These are phyloP conservation scores for Staphylotrichum longicolle DNA, from an alignment of 495 filamentous ascomycete species.

Conservation along the genomic window DNA sequence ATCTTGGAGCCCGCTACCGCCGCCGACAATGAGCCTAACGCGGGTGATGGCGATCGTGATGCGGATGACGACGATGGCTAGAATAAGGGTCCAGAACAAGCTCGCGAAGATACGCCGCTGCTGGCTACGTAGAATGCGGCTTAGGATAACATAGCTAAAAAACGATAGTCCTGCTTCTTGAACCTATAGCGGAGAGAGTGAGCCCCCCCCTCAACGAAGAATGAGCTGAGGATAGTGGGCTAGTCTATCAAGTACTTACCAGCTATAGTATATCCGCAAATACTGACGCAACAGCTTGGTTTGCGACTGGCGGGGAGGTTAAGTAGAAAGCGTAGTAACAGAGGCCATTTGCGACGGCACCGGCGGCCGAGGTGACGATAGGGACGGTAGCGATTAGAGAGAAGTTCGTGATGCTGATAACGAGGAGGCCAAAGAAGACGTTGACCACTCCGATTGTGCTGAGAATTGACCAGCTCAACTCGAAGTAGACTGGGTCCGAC, in stretches of 20 bases:
- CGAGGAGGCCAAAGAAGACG: conserved; percentile 32
- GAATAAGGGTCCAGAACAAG: conserved; percentile 38
- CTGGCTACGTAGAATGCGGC: conserved; percentile 28
- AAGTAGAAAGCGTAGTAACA: conserved; percentile 42
- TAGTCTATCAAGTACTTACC: conserved; percentile 18
- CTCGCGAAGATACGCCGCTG: conserved; percentile 27
- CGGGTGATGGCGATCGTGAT: conserved; percentile 32
- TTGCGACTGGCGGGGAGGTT: conserved; percentile 18
- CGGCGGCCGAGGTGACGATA: conserved; percentile 31
- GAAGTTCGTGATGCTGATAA: conserved; percentile 31
- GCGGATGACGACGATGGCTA: conserved; percentile 26
- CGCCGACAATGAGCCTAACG: conserved; percentile 20
- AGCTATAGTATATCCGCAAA: conserved; percentile 40
- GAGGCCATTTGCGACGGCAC: conserved; percentile 37
- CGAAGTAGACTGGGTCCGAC: conserved; percentile 28
- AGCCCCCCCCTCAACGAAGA: background rate
- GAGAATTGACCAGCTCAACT: conserved; percentile 41
- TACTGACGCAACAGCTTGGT: conserved; percentile 27
- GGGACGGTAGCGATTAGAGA: conserved; percentile 35
- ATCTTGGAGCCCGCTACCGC: conserved; percentile 16
- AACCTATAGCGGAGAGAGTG: conserved; percentile 20
- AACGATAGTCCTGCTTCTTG: conserved; percentile 43
- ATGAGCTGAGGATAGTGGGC: background rate
- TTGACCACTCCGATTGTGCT: conserved; percentile 36
- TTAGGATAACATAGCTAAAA: conserved; percentile 41